Conservation (phyloP, 1,284 basidiomycete species). For the Ceraceosorus guamensis region DNA sequence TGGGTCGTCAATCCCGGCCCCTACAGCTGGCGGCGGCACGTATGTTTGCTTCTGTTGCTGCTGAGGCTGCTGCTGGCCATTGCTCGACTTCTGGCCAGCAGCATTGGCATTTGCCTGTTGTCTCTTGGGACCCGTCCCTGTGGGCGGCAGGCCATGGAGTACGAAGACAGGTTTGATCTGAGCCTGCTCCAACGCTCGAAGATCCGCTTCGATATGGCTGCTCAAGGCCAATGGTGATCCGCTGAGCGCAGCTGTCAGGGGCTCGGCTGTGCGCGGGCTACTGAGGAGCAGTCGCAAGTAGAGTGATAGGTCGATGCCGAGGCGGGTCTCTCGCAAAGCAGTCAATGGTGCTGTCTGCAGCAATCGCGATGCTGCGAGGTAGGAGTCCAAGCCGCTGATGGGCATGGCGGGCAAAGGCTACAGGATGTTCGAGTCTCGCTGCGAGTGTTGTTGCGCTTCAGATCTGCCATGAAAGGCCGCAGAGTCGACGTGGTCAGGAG, state of each 20-base stretch:
- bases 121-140: neutral
- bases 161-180: constrained; percentile 97
- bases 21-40: too few relatives aligned
- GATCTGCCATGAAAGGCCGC: too few relatives aligned
- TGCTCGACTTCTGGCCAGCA: too few relatives aligned
- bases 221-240: constrained; percentile 66
- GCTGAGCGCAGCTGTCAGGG: constrained; percentile 85
- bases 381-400: constrained; percentile 8
- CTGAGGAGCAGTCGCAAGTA: constrained; percentile 78
- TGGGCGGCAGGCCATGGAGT: constrained; percentile 63
- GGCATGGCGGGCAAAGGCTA: neutral
- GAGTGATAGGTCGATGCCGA: constrained; percentile 91
- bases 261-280: constrained; percentile 68
- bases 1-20: constrained; percentile 43
- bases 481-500: too few relatives aligned
- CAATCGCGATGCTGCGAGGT: constrained; percentile 73
- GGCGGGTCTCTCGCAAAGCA: constrained; percentile 78
- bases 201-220: constrained; percentile 76
- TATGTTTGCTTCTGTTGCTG: too few relatives aligned
- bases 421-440: too few relatives aligned
- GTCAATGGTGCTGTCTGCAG: constrained; percentile 73
- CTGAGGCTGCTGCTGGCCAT: too few relatives aligned
- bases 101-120: constrained; percentile 30
- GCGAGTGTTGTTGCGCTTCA: too few relatives aligned
- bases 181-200: constrained; percentile 78